Conservation (phyloP, 306 rosid species). For the Cajanus cajan region DNA sequence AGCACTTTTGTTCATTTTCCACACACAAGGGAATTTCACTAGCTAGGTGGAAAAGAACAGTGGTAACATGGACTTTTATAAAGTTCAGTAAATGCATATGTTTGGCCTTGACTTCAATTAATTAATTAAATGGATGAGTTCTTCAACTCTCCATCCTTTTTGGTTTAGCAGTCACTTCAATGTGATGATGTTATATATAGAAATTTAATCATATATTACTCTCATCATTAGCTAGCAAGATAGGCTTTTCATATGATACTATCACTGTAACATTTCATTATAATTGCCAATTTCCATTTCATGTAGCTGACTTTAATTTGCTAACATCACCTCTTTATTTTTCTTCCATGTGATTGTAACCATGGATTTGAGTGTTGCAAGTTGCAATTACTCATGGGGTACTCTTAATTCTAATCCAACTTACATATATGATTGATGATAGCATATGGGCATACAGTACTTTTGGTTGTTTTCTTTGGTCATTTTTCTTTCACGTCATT, state of each 20-base stretch:
- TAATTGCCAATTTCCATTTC: background rate
- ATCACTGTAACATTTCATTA: background rate
- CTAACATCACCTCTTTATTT: background rate
- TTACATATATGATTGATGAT: background rate
- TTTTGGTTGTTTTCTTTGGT: background rate
- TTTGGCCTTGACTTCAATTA: constrained; percentile 28
- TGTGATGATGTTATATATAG: constrained; percentile 24
- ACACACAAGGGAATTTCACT: constrained; percentile 5
- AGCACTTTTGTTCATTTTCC: constrained; percentile 7
- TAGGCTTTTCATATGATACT: constrained; percentile 1
- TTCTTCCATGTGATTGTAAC: background rate
- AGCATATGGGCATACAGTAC: background rate
- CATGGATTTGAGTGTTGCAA: constrained; percentile 7
- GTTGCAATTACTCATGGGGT: background rate
- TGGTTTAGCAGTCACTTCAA: constrained; percentile 35
- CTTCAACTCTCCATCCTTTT: background rate
- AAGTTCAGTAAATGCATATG: constrained; percentile 10
- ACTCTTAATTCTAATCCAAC: background rate
- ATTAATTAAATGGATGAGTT: constrained; percentile 14
- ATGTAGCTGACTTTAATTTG: constrained; percentile 11
- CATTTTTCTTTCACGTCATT: background rate
- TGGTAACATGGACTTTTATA: constrained; percentile 34
- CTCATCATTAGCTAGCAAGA: constrained; percentile 35
- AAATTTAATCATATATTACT: constrained; percentile 12
- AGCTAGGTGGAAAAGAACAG: constrained; percentile 13